Evolutionary conservation across 2,329 filamentous ascomycete species (phyloP).

Genomic region (Cladosporium sp.): DNA sequence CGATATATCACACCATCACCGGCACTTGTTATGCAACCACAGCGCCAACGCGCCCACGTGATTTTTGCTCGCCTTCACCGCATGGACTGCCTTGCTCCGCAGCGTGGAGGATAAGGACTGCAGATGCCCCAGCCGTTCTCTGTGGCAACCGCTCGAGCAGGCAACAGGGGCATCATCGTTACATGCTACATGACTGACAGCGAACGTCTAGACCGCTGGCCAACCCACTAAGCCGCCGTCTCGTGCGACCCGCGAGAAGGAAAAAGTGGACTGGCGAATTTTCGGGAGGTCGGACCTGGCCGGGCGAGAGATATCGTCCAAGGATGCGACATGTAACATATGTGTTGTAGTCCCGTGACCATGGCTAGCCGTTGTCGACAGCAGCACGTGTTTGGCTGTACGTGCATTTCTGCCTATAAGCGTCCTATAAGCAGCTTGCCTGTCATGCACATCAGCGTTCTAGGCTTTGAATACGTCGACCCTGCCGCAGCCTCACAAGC

Average conservation of each 20-base stretch:
- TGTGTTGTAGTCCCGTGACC: background rate
- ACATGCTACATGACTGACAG: background rate
- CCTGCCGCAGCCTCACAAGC: too few relatives aligned
- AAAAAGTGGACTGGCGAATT: background rate
- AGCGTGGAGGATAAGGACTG: background rate
- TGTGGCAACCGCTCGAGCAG: background rate
- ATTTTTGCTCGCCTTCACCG: background rate
- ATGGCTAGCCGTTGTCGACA: background rate
- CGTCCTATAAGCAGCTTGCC: background rate
- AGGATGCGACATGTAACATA: too few relatives aligned
- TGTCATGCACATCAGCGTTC: background rate
- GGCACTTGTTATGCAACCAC: background rate
- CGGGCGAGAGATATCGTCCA: too few relatives aligned
- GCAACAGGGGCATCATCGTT: background rate
- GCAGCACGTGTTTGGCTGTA: too few relatives aligned
- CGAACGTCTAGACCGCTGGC: constrained; percentile 1
- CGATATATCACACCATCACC: background rate
- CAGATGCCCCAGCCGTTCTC: constrained; percentile 2
- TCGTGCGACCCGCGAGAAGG: background rate
- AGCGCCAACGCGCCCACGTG: background rate
- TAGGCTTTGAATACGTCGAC: too few relatives aligned
- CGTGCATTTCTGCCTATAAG: too few relatives aligned
- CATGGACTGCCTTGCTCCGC: background rate
- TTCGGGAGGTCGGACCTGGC: background rate
- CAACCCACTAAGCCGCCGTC: background rate